Percentiles rank a stretch among this genome's conserved stretches.
phyloP scores from a whole-genome alignment of 441 rosid genomes.

The Melastoma candidum region DNA sequence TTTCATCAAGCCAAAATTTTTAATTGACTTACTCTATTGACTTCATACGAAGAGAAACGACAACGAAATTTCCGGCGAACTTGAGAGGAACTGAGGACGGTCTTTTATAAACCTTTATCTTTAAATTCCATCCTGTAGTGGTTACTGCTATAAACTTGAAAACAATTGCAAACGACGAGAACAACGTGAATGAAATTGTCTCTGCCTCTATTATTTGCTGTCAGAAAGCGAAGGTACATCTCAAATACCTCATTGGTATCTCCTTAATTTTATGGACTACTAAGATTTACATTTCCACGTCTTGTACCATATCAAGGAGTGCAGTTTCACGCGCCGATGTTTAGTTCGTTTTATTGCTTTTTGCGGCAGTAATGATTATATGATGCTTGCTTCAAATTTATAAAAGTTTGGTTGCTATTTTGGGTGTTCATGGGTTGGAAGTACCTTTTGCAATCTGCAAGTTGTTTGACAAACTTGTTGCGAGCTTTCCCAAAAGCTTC shows the following conservation, averaged over 20 bases:
- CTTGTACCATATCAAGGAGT: neutral
- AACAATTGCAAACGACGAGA: constrained; percentile 72
- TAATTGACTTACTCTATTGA: too few species aligned
- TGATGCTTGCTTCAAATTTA: too few species aligned
- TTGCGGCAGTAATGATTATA: neutral
- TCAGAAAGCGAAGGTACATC: constrained; percentile 89
- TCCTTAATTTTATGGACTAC: neutral
- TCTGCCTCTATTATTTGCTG: constrained; percentile 87
- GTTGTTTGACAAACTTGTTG: too few species aligned
- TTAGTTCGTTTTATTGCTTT: neutral
- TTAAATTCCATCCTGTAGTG: constrained; percentile 79
- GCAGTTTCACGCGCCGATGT: constrained; percentile 2
- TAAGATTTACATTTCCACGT: neutral
- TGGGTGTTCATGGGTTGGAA: too few species aligned
- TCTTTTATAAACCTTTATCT: too few species aligned
- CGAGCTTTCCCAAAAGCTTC: too few species aligned
- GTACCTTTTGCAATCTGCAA: too few species aligned
- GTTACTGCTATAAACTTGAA: constrained; percentile 89
- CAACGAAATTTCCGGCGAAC: too few species aligned
- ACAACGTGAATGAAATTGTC: constrained; percentile 75
- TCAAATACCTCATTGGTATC: constrained; percentile 3
- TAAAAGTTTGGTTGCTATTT: too few species aligned
- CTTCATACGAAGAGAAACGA: too few species aligned
- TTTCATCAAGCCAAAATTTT: too few species aligned
- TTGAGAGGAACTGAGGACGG: too few species aligned